These are phyloP conservation scores for Dictyostelium purpureum DNA, from an alignment of 78 protist species.

Conservation along the genomic window DNA sequence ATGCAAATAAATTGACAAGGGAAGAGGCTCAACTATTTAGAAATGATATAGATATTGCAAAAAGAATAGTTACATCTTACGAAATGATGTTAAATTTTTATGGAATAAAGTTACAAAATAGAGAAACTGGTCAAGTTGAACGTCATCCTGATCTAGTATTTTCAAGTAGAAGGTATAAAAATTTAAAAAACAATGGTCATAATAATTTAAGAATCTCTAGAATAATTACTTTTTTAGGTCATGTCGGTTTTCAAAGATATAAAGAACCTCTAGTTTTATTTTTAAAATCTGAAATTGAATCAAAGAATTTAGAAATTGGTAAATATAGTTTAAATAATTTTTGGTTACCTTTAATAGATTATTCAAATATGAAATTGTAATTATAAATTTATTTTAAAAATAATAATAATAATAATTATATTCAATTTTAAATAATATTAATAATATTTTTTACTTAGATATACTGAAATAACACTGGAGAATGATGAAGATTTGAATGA, in stretches of 20 bases:
- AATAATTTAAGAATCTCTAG: conserved; percentile 17
- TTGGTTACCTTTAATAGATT: conserved; percentile 2
- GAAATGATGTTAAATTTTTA: conserved; percentile 13
- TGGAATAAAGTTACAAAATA: neutral
- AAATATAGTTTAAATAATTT: neutral
- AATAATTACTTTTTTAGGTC: neutral
- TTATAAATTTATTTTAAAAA: no score
- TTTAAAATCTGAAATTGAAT: neutral
- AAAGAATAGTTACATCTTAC: neutral
- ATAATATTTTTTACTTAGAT: neutral
- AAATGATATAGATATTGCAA: conserved; percentile 1
- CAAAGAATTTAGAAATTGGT: neutral
- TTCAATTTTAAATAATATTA: no score
- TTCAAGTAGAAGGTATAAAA: neutral
- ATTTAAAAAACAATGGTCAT: neutral
- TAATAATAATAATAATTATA: no score
- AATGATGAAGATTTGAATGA: neutral
- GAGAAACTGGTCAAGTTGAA: neutral
- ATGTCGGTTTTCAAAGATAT: neutral
- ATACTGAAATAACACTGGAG: neutral
- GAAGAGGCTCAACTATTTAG: conserved; percentile 2
- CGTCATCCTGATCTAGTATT: neutral
- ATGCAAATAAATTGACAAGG: neutral
- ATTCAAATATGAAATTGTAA: neutral
- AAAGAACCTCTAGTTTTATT: neutral